Evolutionary conservation across 306 rosid genomes (phyloP), one percentile per base, ranked within the genome.

Genomic region (Albizia julibrissin): DNA sequence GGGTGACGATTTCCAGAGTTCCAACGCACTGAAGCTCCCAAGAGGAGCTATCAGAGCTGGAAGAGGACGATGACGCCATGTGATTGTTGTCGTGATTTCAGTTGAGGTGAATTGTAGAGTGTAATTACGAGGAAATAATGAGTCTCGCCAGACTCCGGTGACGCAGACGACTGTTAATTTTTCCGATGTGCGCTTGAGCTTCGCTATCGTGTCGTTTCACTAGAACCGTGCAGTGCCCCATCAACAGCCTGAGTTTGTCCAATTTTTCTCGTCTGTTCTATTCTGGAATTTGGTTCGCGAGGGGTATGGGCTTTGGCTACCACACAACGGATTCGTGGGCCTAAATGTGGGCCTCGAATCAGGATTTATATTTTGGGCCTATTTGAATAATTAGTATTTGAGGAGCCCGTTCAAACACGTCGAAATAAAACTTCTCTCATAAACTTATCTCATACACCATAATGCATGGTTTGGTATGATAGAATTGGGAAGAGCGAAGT

Each of bases 21-120:
- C 99, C 98, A 0, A 95, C 91, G 80, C 99, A 95, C 71, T 92
- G 91, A 34, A 91, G 92, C 75, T 95, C 99, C 15, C 89, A 80
- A 46, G 92, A 89, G 78, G 92, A 89, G 75, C 78, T 85, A 50
- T 85, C 89, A 12, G 91, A 88, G 74, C 86, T 90, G 14, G 90
- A 87, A 0, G 86, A 76, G 7, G 88, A 82, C 13, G 88, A 64
- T 78, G 84, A 69, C 59, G 91, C 95, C 97, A 94, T 93, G 58
- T 72, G 84, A 46, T 61, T 59, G 80, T 54, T 69, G 1, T 26
- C 15, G 33, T 1, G 1, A 10, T 71, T 24, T 43, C 75, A 24
- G 40, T 6, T 24, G 59, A 13, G 75, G 39, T 0, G 39, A 27
- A 26, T 6, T 9, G 42, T 8, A 8, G 40, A 26, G 61, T 46